Conservation (phyloP, 495 filamentous ascomycete species). For the Penicillium arizonense region DNA sequence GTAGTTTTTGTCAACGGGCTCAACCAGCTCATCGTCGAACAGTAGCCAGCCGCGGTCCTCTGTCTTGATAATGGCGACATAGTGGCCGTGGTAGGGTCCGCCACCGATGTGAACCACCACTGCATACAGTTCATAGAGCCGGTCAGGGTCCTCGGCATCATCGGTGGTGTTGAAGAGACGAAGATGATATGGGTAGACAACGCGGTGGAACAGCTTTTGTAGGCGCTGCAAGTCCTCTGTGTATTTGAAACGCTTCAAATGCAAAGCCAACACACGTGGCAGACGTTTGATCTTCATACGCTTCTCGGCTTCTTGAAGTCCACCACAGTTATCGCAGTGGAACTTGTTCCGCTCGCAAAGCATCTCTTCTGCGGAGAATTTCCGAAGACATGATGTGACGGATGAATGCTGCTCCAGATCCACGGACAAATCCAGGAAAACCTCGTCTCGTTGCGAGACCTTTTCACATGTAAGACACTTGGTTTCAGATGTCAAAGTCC, state of each 20-base stretch:
- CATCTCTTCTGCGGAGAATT: constrained; percentile 98
- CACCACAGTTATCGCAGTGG: constrained; percentile 95
- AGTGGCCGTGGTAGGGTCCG: constrained; percentile 97
- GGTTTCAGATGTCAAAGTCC: constrained; percentile 91
- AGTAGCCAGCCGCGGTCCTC: constrained; percentile 93
- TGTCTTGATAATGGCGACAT: constrained; percentile 97
- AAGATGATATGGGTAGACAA: constrained; percentile 94
- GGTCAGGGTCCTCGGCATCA: constrained; percentile 91
- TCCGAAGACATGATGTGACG: constrained; percentile 89
- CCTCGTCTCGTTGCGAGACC: constrained; percentile 89
- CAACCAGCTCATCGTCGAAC: constrained; percentile 98
- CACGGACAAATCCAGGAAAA: constrained; percentile 93
- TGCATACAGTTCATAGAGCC: constrained; percentile 94
- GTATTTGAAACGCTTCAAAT: constrained; percentile 97
- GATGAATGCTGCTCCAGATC: constrained; percentile 95
- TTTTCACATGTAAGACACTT: constrained; percentile 97
- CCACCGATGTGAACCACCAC: constrained; percentile 98
- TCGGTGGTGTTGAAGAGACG: constrained; percentile 98
- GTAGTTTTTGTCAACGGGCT: constrained; percentile 94
- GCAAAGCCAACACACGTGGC: constrained; percentile 86
- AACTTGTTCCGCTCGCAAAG: constrained; percentile 98
- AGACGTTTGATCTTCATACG: constrained; percentile 98
- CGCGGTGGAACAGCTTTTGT: constrained; percentile 95
- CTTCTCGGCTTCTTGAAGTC: constrained; percentile 96
- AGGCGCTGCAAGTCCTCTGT: constrained; percentile 90